These are phyloP conservation scores for Wickerhamomyces strasburgensis DNA, from an alignment of 805 yeast genomes.

Conservation along the genomic window DNA sequence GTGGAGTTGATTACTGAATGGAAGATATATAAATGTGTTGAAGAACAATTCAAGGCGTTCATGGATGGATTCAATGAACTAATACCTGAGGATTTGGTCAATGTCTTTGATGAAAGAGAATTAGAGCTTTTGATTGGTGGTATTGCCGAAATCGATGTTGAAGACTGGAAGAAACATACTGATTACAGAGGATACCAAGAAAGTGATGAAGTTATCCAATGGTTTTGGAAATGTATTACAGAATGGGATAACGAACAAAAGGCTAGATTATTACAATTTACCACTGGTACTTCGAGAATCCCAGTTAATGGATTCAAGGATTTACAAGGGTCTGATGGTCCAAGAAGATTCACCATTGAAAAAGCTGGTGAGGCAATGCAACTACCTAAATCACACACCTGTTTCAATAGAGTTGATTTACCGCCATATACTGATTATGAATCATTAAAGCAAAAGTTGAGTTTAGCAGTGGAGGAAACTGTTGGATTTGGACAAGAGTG, in stretches of 20 bases:
- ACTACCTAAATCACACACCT: constrained; percentile 95
- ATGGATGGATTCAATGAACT: constrained; percentile 96
- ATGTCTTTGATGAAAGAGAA: constrained; percentile 97
- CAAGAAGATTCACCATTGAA: constrained; percentile 97
- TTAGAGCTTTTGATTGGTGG: constrained; percentile 96
- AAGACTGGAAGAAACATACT: constrained; percentile 98
- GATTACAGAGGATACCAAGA: constrained; percentile 98
- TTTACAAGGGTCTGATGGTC: constrained; percentile 98
- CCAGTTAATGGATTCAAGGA: constrained; percentile 99
- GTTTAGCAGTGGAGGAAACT: constrained; percentile 97
- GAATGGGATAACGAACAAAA: constrained; percentile 97
- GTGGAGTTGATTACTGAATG: constrained; percentile 94
- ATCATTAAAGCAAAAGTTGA: constrained; percentile 79
- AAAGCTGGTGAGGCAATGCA: constrained; percentile 94
- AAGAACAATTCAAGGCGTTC: constrained; percentile 93
- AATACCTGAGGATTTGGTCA: constrained; percentile 93
- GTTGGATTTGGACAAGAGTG: constrained; percentile 98
- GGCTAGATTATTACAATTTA: constrained; percentile 91
- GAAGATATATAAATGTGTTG: constrained; percentile 90
- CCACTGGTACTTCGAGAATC: constrained; percentile 98
- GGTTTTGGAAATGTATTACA: constrained; percentile 96
- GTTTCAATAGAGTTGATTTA: constrained; percentile 97
- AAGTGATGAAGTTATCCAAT: constrained; percentile 91
- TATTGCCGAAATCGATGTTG: constrained; percentile 94
- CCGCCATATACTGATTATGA: constrained; percentile 90